Conservation (phyloP, 2,329 filamentous ascomycete species). For the Aspergillus sp. region DNA sequence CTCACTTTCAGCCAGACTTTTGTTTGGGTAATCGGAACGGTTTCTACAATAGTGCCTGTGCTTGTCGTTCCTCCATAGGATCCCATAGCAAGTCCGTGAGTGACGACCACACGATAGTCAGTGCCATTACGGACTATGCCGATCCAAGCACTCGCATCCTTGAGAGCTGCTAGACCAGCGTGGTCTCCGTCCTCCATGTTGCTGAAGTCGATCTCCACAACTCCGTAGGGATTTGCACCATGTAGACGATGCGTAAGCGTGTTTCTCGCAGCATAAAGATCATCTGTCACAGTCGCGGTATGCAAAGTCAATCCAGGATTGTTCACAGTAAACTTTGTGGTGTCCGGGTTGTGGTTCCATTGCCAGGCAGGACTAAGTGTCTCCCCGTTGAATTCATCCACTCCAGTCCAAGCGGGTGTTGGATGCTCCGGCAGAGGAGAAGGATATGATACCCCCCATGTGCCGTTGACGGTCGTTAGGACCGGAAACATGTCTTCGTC, state of each 20-base stretch:
- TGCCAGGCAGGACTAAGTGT: constrained; percentile 52
- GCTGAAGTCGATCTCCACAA: constrained; percentile 44
- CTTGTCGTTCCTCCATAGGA: background rate
- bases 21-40: background rate
- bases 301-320: constrained; percentile 46
- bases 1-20: background rate
- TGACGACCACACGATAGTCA: constrained; percentile 30
- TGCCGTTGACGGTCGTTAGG: constrained; percentile 43
- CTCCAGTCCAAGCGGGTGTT: constrained; percentile 25
- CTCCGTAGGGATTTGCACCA: constrained; percentile 44
- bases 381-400: constrained; percentile 47
- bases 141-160: constrained; percentile 54
- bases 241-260: constrained; percentile 45
- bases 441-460: constrained; percentile 45
- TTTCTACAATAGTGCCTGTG: background rate
- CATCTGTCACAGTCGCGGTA: constrained; percentile 53
- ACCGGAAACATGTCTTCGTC: constrained; percentile 52
- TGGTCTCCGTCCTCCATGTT: constrained; percentile 55
- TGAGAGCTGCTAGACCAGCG: constrained; percentile 52
- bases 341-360: constrained; percentile 63
- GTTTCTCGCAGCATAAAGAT: constrained; percentile 46
- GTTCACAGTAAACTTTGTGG: constrained; percentile 44
- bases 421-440: constrained; percentile 28
- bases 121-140: constrained; percentile 45
- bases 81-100: constrained; percentile 40